Percentiles rank a stretch among this genome's conserved stretches.
These are phyloP conservation scores for Starmerella bacillaris DNA, from an alignment of 805 yeast species.

Conservation along the genomic window DNA sequence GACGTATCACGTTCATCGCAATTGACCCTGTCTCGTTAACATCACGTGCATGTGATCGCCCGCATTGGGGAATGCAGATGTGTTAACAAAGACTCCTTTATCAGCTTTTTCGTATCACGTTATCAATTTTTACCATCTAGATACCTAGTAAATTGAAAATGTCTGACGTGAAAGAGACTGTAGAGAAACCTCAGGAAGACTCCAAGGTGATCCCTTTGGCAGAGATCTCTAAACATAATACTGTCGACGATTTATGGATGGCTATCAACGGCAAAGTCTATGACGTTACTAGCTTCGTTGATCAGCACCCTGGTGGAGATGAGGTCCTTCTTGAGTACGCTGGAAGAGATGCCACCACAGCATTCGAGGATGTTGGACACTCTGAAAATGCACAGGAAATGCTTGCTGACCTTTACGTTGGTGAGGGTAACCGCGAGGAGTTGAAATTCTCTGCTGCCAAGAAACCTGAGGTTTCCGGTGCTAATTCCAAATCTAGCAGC, in stretches of 20 bases:
- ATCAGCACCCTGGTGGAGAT: conserved; percentile 68
- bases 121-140: neutral
- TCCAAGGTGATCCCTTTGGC: conserved; percentile 22
- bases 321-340: conserved; percentile 65
- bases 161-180: conserved; percentile 1
- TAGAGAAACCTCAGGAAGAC: conserved; percentile 4
- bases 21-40: neutral
- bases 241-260: conserved; percentile 50
- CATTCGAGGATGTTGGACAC: conserved; percentile 81
- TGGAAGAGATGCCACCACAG: conserved; percentile 58
- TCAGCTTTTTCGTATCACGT: neutral
- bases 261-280: conserved; percentile 51
- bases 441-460: conserved; percentile 14
- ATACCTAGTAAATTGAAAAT: neutral
- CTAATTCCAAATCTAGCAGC: conserved; percentile 12
- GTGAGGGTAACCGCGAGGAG: conserved; percentile 47
- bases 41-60: conserved; percentile 1
- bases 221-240: conserved; percentile 31
- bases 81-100: neutral
- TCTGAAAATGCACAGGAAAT: conserved; percentile 86
- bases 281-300: conserved; percentile 38
- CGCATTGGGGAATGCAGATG: neutral
- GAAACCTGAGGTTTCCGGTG: conserved; percentile 10
- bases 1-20: neutral
- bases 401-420: conserved; percentile 50